Evolutionary conservation across 2,329 filamentous ascomycete genomes (phyloP), one percentile per base, ranked within the genome.

Genomic region (Pseudocercospora macadamiae): DNA sequence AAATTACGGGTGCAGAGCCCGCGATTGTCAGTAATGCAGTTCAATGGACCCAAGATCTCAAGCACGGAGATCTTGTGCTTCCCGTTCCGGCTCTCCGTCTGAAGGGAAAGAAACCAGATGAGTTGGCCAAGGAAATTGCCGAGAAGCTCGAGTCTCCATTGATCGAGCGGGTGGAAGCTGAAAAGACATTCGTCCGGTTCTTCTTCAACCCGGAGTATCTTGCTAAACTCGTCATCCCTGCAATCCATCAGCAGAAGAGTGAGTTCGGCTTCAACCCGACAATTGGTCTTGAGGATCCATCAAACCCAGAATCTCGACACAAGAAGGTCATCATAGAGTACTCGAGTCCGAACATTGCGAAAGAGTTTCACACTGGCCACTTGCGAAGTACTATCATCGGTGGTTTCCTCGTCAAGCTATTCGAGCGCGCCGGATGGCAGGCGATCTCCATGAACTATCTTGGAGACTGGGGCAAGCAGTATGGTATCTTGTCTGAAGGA

Each of bases 271-370:
- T 81, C 73, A 86, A 89, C 71, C 77, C 79, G 16, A 79, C 79
- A 39, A 71, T 82, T 34, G 87, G 87, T 16, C 78, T 87, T 21
- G 82, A 80, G 64, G 86, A 91, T 69, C 81, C 83, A 34, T 76
- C 79, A 19, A 82, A 90, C 70, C 81, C 85, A 6, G 81, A 78
- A 52, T 79, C 82, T 59, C 86, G 83, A 62, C 80, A 79, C 67
- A 90, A 90, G 80, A 83, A 82, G 68, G 81, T 88, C 44, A 84
- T 95, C 52, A 83, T 95, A 68, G 90, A 95, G 70, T 95, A 93
- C 75, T 91, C 88, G 6, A 92, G 89, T 6, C 90, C 91, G 51
- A 95, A 95, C 73, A 92, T 95, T 60, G 90, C 90, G 45, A 93
- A 93, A 76, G 90, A 88, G 19, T 91, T 92, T 75, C 86, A 90